phyloP scores from a whole-genome alignment of 2,329 filamentous ascomycete genomes.

The Teratosphaeria gauchensis region DNA sequence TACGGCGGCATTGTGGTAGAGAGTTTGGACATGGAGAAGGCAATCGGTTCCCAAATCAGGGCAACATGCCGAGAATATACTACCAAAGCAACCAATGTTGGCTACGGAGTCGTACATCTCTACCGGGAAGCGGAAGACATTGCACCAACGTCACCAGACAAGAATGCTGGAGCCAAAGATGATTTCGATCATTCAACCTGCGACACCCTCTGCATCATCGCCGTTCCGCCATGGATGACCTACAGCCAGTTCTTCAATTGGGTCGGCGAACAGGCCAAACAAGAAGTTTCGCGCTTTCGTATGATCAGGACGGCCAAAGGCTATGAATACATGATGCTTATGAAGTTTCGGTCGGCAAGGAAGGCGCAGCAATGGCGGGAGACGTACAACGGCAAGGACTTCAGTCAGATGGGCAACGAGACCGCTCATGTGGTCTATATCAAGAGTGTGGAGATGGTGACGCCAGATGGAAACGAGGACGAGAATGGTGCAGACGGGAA shows the following conservation, averaged over 20 bases:
- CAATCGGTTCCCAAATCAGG: conserved; percentile 31
- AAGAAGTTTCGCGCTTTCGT: conserved; percentile 83
- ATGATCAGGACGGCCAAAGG: conserved; percentile 84
- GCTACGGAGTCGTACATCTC: conserved; percentile 89
- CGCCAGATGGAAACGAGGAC: conserved; percentile 38
- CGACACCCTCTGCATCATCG: conserved; percentile 84
- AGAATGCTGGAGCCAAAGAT: conserved; percentile 8
- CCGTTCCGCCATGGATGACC: conserved; percentile 88
- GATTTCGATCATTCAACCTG: conserved; percentile 46
- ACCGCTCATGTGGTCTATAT: conserved; percentile 93
- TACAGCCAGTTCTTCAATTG: conserved; percentile 86
- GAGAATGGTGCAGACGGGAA: conserved; percentile 39
- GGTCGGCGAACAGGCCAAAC: conserved; percentile 76
- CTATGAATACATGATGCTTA: conserved; percentile 88
- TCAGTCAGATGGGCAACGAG: conserved; percentile 68
- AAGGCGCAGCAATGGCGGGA: conserved; percentile 70
- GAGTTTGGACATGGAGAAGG: conserved; percentile 61
- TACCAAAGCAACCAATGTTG: conserved; percentile 68
- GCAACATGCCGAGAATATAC: conserved; percentile 61
- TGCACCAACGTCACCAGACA: conserved; percentile 39
- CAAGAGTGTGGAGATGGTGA: conserved; percentile 79
- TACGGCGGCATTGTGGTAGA: conserved; percentile 71
- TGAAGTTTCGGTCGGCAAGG: conserved; percentile 76
- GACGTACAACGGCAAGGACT: conserved; percentile 86
- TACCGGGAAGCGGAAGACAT: conserved; percentile 79